Base-by-base conservation (phyloP, 768 basidiomycete species). In the Lyophyllum shimeji region DNA sequence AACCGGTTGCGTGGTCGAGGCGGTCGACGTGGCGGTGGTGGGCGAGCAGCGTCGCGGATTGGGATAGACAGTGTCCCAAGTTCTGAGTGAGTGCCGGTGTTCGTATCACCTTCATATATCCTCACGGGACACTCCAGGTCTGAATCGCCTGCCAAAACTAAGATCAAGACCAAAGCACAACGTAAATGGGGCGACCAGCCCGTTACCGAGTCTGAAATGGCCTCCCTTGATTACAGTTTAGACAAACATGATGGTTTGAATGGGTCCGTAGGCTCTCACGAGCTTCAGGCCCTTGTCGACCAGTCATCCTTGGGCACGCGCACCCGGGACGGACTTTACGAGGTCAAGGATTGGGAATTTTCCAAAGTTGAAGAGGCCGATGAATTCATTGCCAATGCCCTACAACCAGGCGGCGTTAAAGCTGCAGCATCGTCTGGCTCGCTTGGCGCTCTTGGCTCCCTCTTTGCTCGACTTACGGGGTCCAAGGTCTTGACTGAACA, bases 171-270 rank as follows among this genome's bases (percentile, higher is more conserved):
- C 2, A 94, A 95, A 72, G 64, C 76, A 13, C 88, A 89, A 69
- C 86, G 97, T 27, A 98, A 94, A 73, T 99, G 97, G 97, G 93
- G 87, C 21, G 85, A 96, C 64, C 82, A 86, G 60, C 79, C 80
- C 1, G 87, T 89, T 3, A 87, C 85, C 9, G 91, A 93, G 60
- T 79, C 81, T 15, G 97, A 98, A 60, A 96, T 98, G 92, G 93
- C 89, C 5, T 86, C 90, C 40, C 81, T 98, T 51, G 95, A 99
- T 71, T 98, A 91, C 70, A 93, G 89, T 60, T 62, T 74, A 46
- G 84, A 89, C 63, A 84, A 83, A 59, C 57, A 74, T 0, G 77
- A 78, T 50, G 63, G 69, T 7, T 59, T 66, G 2, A 66, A 65
- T 42, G 69, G 67, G 2, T 68, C 61, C 8, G 53, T 66, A 17